Evolutionary conservation across 495 filamentous ascomycete genomes (phyloP).

Genomic region (Halenospora varia): DNA sequence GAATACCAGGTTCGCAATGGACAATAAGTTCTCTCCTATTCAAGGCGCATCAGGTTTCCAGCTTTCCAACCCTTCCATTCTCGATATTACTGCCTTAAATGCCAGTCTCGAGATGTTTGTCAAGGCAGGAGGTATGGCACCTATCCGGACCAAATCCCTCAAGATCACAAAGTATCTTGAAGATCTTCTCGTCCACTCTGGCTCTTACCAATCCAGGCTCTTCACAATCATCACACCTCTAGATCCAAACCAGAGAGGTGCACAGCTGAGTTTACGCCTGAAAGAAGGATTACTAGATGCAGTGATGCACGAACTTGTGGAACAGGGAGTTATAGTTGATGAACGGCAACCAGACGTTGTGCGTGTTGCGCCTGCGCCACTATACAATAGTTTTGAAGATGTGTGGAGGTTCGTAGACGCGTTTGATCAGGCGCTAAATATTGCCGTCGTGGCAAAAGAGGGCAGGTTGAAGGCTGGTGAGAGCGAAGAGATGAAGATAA

Average conservation of each 20-base stretch:
- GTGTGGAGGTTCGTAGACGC: slow-evolving; percentile 70
- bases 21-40: slow-evolving; percentile 70
- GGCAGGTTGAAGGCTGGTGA: neutral
- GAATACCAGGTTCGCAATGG: slow-evolving; percentile 72
- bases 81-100: slow-evolving; percentile 65
- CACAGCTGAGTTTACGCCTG: slow-evolving; percentile 79
- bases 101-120: slow-evolving; percentile 79
- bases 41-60: slow-evolving; percentile 67
- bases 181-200: slow-evolving; percentile 50
- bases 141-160: slow-evolving; percentile 70
- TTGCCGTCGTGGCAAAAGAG: slow-evolving; percentile 16
- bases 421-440: slow-evolving; percentile 49
- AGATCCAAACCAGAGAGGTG: slow-evolving; percentile 68
- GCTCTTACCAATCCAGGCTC: slow-evolving; percentile 33
- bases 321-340: slow-evolving; percentile 73
- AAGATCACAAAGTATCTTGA: slow-evolving; percentile 78
- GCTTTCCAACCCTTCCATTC: slow-evolving; percentile 61
- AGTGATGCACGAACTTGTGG: slow-evolving; percentile 66
- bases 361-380: slow-evolving; percentile 82
- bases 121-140: slow-evolving; percentile 61
- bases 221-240: slow-evolving; percentile 81
- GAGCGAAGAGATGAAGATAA: slow-evolving; percentile 8
- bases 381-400: slow-evolving; percentile 85
- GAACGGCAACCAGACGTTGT: slow-evolving; percentile 89
- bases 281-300: slow-evolving; percentile 60